Evolutionary conservation across 805 yeast genomes (phyloP).

Genomic region (Kazachstania bromeliacearum): DNA sequence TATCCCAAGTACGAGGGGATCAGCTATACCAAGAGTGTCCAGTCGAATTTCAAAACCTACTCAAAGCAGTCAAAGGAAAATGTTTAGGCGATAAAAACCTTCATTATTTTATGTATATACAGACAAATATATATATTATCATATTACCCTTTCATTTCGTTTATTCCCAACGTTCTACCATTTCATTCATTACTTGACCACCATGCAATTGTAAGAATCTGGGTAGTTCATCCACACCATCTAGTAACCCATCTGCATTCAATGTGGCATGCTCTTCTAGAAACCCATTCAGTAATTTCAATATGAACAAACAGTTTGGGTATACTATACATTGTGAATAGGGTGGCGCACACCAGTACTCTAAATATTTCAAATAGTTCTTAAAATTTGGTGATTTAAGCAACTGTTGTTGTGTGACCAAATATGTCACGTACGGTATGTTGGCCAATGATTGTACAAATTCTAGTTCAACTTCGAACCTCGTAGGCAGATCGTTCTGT

Average conservation of each 20-base stretch:
- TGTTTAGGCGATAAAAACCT: constrained; percentile 13
- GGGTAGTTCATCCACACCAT: constrained; percentile 44
- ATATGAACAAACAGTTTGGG: constrained; percentile 80
- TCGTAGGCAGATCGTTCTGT: constrained; percentile 38
- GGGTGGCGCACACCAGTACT: constrained; percentile 75
- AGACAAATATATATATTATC: constrained; percentile 75
- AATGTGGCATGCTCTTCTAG: constrained; percentile 29
- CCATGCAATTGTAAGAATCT: constrained; percentile 35
- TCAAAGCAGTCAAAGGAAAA: constrained; percentile 19
- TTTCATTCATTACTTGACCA: constrained; percentile 48
- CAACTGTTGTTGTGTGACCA: constrained; percentile 63
- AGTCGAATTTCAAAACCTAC: constrained; percentile 19
- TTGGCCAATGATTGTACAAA: constrained; percentile 90
- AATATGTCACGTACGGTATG: constrained; percentile 73
- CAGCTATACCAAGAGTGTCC: constrained; percentile 19
- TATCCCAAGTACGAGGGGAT: background rate
- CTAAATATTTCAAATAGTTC: constrained; percentile 67
- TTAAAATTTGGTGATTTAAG: constrained; percentile 58
- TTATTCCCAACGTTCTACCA: constrained; percentile 65
- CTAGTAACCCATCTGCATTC: constrained; percentile 36
- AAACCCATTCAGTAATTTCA: constrained; percentile 43
- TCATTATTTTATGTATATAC: background rate
- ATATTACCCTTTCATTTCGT: constrained; percentile 53
- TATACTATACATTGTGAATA: constrained; percentile 45
- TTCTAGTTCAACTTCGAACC: constrained; percentile 37